phyloP scores from a whole-genome alignment of 768 basidiomycete species.

The Leccinum longicurvipes region DNA sequence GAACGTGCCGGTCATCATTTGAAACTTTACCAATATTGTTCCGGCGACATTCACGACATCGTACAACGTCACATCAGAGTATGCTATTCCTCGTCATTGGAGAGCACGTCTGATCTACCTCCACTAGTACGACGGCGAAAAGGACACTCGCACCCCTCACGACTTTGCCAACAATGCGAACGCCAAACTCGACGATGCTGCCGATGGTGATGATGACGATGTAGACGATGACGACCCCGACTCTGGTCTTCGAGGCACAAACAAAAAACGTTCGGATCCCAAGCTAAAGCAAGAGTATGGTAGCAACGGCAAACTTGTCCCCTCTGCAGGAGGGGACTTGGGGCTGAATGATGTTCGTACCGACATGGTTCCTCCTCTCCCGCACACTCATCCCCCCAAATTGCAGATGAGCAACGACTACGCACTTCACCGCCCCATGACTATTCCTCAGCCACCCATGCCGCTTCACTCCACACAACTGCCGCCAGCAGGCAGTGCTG shows the following conservation, averaged over 20 bases:
- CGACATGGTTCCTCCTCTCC: background rate
- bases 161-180: conserved; percentile 43
- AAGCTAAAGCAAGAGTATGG: conserved; percentile 32
- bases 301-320: conserved; percentile 16
- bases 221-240: conserved; percentile 32
- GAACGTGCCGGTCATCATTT: conserved; percentile 75
- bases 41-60: conserved; percentile 64
- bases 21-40: conserved; percentile 82
- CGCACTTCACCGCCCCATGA: conserved; percentile 27
- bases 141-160: conserved; percentile 45
- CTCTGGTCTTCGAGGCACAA: conserved; percentile 13
- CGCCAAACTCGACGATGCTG: conserved; percentile 35
- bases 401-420: conserved; percentile 27
- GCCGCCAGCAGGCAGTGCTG: conserved; percentile 13
- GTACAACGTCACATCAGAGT: conserved; percentile 65
- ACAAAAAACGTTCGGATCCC: conserved; percentile 23
- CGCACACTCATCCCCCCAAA: conserved; percentile 1
- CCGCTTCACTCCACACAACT: conserved; percentile 29
- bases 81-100: conserved; percentile 1
- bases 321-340: conserved; percentile 17
- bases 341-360: conserved; percentile 26
- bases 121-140: conserved; percentile 48
- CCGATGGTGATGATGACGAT: conserved; percentile 40
- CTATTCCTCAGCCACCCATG: conserved; percentile 34
- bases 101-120: conserved; percentile 10